Base-by-base conservation (phyloP, 1,139 yeast species). In the Yamadazyma atmosphaerica region DNA sequence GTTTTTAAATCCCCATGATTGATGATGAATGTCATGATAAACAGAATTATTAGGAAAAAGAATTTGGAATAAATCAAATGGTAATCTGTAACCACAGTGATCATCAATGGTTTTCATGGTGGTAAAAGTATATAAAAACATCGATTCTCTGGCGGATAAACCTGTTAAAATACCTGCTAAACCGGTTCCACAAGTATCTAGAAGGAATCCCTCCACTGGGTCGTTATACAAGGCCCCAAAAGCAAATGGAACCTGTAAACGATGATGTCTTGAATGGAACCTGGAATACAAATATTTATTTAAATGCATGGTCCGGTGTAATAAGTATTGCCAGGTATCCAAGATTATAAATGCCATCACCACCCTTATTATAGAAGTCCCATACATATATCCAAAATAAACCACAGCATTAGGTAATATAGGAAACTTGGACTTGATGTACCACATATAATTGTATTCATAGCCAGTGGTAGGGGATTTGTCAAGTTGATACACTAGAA, bases 21-120 rank as follows among this genome's bases (percentile, higher is more conserved):
- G 98, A 65, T 92, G 98, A 60, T 92, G 98, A 51, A 92, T 89
- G 63, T 92, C 98, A 58, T 92, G 98, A 61, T 89, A 92, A 28
- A 89, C 85, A 10, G 98, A 87, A 56, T 92, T 90, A 66, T 92
- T 92, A 45, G 98, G 98, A 74, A 92, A 92, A 12, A 90, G 41
- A 31, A 80, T 58, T 67, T 92, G 98, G 71, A 92, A 86, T 24
- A 90, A 81, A 60, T 92, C 98, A 60, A 68, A 86, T 13, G 98
- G 98, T 42, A 92, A 68, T 34, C 89, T 81, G 63, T 90, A 92
- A 14, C 98, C 98, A 63, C 98, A 92, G 63, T 92, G 98, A 61
- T 92, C 98, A 61, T 92, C 98, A 37, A 92, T 96, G 1, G 98
- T 92, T 64, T 92, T 92, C 76, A 92, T 64, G 4, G 98, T 92